A percentile compares a stretch with the other conserved stretches of the same genome.
Conservation (phyloP, 352 stramenopile genomes). For the Globisporangium perplexum region DNA sequence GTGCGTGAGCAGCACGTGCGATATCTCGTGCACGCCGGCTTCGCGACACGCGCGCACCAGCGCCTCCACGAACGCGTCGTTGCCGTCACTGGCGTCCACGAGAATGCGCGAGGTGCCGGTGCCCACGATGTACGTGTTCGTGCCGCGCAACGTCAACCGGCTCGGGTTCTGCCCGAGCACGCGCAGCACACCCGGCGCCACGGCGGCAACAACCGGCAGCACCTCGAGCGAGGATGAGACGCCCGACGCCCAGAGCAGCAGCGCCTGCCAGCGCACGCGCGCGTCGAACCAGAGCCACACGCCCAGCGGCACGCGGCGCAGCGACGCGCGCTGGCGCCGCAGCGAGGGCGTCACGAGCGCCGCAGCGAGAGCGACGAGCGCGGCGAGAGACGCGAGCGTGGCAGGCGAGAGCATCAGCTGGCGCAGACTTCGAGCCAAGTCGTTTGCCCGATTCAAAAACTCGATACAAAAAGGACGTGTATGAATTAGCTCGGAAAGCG, state of each 20-base stretch:
- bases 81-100: conserved; percentile 79
- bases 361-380: not conserved
- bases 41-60: conserved; percentile 36
- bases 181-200: conserved; percentile 54
- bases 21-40: conserved; percentile 45
- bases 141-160: conserved; percentile 85
- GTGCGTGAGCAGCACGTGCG: conserved; percentile 85
- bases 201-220: conserved; percentile 30
- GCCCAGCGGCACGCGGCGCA: conserved; percentile 20
- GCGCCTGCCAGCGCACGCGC: conserved; percentile 33
- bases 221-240: conserved; percentile 32
- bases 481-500: too few relatives aligned
- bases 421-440: too few relatives aligned
- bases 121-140: conserved; percentile 90
- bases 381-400: not conserved
- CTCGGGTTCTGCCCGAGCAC: conserved; percentile 84
- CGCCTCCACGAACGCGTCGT: conserved; percentile 34
- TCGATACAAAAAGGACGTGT: too few relatives aligned
- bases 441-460: too few relatives aligned
- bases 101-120: conserved; percentile 49
- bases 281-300: conserved; percentile 39
- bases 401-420: not conserved
- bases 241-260: conserved; percentile 34
- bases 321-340: conserved; percentile 4
- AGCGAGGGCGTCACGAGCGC: conserved; percentile 1